Percentiles rank a stretch among this genome's conserved stretches.
Evolutionary conservation across 768 basidiomycete species (phyloP).

Genomic region (Pleurotus tuoliensis): DNA sequence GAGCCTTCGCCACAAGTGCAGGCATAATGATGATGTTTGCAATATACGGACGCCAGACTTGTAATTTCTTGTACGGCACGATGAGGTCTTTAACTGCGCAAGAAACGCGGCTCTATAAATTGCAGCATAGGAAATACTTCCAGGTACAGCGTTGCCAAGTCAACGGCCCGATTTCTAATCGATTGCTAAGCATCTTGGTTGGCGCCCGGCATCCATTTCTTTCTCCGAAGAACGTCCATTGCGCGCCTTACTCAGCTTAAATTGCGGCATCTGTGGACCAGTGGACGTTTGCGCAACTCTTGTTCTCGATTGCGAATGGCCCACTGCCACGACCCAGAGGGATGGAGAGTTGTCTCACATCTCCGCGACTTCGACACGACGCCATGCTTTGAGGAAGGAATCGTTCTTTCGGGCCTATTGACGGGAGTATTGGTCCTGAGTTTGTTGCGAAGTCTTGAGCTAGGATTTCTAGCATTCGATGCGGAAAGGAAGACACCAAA

Average conservation of each 20-base stretch:
- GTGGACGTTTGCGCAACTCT: constrained; percentile 4
- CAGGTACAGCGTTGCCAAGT: too few relatives aligned
- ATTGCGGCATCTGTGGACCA: neutral
- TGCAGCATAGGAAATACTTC: too few relatives aligned
- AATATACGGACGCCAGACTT: too few relatives aligned
- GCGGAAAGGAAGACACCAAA: constrained; percentile 32
- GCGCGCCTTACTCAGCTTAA: neutral
- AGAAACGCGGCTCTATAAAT: too few relatives aligned
- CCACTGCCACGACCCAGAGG: constrained; percentile 53
- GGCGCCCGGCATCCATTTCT: too few relatives aligned
- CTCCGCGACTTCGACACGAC: constrained; percentile 71
- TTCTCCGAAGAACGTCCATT: too few relatives aligned
- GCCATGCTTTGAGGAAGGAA: constrained; percentile 76
- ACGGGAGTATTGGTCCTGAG: constrained; percentile 39
- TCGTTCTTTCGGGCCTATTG: constrained; percentile 54
- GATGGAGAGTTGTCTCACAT: constrained; percentile 60
- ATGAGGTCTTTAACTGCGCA: too few relatives aligned
- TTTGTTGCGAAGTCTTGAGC: constrained; percentile 30
- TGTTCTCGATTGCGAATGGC: constrained; percentile 25
- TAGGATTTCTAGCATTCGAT: constrained; percentile 17
- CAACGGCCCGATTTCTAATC: too few relatives aligned
- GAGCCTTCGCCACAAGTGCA: too few relatives aligned
- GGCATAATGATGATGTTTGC: too few relatives aligned
- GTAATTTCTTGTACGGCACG: too few relatives aligned
- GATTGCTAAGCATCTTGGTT: too few relatives aligned